Base-by-base conservation (phyloP, 768 basidiomycete species). In the Mycena pura region DNA sequence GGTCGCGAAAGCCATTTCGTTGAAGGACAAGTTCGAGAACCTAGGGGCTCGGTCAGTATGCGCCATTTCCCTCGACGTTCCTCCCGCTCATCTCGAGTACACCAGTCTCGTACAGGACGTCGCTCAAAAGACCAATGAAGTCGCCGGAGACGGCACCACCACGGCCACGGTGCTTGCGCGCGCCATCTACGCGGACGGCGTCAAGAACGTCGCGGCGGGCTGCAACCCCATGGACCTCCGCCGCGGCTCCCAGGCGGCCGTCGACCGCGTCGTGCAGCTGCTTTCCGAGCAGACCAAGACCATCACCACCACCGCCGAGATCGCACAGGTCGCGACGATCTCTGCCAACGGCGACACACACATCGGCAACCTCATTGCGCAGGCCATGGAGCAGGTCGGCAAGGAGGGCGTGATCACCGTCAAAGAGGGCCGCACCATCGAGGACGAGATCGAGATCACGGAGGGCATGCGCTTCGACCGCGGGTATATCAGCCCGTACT, bases 381-480 rank as follows among this genome's bases (percentile, higher is more conserved):
- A 94, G 72, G 96, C 96, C 1, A 99, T 98, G 96, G 96, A 99
- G 80, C 97, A 97, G 77, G 96, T 99, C 62, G 96, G 96, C 74
- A 97, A 96, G 82, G 96, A 99, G 79, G 96, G 96, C 75, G 96
- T 99, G 72, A 99, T 99, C 82, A 99, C 96, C 48, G 96, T 99
- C 76, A 99, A 99, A 83, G 96, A 99, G 77, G 96, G 96, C 41
- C 89, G 91, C 69, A 99, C 96, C 6, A 97, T 96, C 66, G 95
- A 98, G 69, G 96, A 99, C 73, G 95, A 97, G 78, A 98, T 98
- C 73, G 96, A 99, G 76, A 95, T 99, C 71, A 98, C 96, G 25
- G 96, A 99, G 80, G 96, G 96, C 77, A 99, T 99, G 96, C 89
- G 95, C 71, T 98, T 99, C 80, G 96, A 99, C 86, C 92, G 96